These are phyloP conservation scores for Trypanosoma cruzi DNA, from an alignment of 208 protist species.

Conservation along the genomic window DNA sequence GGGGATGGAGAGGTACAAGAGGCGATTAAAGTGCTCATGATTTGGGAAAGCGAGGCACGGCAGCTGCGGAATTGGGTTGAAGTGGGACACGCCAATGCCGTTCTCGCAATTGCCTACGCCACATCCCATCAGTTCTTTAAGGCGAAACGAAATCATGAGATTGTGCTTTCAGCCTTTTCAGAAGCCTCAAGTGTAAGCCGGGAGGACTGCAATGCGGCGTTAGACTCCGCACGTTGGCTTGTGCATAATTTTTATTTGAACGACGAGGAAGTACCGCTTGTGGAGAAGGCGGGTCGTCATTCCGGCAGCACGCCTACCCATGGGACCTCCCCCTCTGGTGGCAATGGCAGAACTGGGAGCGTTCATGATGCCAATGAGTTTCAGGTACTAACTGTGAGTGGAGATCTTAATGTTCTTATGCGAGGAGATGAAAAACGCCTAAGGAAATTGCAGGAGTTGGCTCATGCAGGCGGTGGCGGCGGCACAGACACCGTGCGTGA, in stretches of 20 bases:
- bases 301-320: constrained; percentile 8
- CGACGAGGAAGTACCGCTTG: constrained; percentile 62
- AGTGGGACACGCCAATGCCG: constrained; percentile 66
- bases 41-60: constrained; percentile 73
- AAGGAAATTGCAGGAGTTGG: constrained; percentile 9
- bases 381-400: constrained; percentile 64
- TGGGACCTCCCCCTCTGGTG: not conserved
- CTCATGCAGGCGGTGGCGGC: not conserved
- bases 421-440: constrained; percentile 50
- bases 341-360: constrained; percentile 1
- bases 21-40: constrained; percentile 78
- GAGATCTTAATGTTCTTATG: constrained; percentile 64
- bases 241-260: constrained; percentile 87
- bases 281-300: constrained; percentile 5
- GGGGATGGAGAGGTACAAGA: constrained; percentile 58
- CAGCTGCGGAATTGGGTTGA: constrained; percentile 60
- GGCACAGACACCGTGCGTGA: not conserved
- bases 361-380: constrained; percentile 28
- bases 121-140: constrained; percentile 51
- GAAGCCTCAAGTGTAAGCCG: constrained; percentile 28
- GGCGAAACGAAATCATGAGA: constrained; percentile 64
- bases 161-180: constrained; percentile 55
- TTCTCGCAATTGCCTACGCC: constrained; percentile 67
- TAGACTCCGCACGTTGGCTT: constrained; percentile 82
- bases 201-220: constrained; percentile 46